Base-by-base conservation (phyloP, 257 asterid species). In the Nicotiana obtusifolia region DNA sequence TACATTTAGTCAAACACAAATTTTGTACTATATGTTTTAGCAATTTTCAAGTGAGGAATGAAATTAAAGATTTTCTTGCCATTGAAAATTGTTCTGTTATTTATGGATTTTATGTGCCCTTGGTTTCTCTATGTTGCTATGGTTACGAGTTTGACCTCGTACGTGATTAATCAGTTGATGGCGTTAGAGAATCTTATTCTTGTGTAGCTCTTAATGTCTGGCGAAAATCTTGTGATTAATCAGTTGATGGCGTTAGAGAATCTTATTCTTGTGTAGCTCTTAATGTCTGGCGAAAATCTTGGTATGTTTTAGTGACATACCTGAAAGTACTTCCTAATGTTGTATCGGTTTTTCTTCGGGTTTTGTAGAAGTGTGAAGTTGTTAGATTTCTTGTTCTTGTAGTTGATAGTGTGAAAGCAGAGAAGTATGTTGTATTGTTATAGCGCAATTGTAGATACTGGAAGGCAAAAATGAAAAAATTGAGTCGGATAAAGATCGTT, bases 1-100 rank as follows among this genome's bases (percentile, higher is more conserved):
- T 96, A 89, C 88, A 94, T 96, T 88, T 95, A 93, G 97, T 81
- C 68, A 80, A 80, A 61, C 83, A 76, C 81, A 49, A 68, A 57
- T 66, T 49, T 60, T 87, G 93, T 90, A 87, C 87, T 81, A 88
- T 86, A 84, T 87, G 82, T 80, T 81, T 33, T 31, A 24, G 78
- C 69, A 64, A 68, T 86, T 86, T 53, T 81, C 78, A 66, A 64
- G 49, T 24, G 47, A 64, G 80, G 66, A 54, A 56, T 65, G 80
- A 83, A 83, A 64, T 52, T 60, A 26, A 30, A 67, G 76, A 9
- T 61, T 53, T 10, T 41, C 67, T 35, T 59, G 75, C 82, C 64
- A 17, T 57, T 7, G 26, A 19, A 57, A 57, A 19, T 57, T 16
- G 4, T 19, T 57, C 64, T 75, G 44, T 49, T 75, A 75, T 75